Percentiles rank a stretch among this genome's conserved stretches.
Evolutionary conservation across 441 rosid genomes (phyloP).

Genomic region (Populus hybrid): DNA sequence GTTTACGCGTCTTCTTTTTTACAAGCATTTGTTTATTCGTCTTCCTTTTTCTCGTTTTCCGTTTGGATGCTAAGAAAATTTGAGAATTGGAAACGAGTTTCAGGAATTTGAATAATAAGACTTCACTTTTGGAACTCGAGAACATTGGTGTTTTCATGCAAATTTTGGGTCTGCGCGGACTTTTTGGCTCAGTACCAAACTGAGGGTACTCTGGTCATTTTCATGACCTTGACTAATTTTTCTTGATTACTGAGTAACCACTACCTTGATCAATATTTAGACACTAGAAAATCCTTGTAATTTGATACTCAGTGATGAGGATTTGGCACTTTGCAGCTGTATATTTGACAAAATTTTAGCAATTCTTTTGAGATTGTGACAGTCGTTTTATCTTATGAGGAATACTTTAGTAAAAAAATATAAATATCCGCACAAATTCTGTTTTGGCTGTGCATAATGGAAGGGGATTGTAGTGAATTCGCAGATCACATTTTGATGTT

Average conservation of each 20-base stretch:
- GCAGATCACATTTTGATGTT: too few species aligned
- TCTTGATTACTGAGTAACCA: neutral
- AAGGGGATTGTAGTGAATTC: too few species aligned
- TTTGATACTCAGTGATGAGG: neutral
- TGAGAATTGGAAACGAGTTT: too few species aligned
- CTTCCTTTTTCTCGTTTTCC: too few species aligned
- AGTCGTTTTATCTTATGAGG: neutral
- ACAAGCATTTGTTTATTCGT: too few species aligned
- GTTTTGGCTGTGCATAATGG: too few species aligned
- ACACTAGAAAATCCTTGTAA: neutral
- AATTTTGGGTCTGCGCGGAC: too few species aligned
- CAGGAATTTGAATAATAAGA: too few species aligned
- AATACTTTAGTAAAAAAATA: neutral
- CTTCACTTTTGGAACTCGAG: too few species aligned
- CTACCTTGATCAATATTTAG: neutral
- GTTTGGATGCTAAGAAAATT: too few species aligned
- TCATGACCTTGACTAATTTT: neutral
- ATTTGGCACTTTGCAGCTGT: neutral
- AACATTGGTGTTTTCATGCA: too few species aligned
- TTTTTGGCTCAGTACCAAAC: neutral
- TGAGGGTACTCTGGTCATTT: neutral
- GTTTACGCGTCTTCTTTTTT: too few species aligned
- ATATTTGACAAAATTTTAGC: neutral
- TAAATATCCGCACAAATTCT: neutral
- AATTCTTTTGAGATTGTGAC: neutral